Conservation (phyloP, 257 asterid species). For the Thymus mandschuricus region DNA sequence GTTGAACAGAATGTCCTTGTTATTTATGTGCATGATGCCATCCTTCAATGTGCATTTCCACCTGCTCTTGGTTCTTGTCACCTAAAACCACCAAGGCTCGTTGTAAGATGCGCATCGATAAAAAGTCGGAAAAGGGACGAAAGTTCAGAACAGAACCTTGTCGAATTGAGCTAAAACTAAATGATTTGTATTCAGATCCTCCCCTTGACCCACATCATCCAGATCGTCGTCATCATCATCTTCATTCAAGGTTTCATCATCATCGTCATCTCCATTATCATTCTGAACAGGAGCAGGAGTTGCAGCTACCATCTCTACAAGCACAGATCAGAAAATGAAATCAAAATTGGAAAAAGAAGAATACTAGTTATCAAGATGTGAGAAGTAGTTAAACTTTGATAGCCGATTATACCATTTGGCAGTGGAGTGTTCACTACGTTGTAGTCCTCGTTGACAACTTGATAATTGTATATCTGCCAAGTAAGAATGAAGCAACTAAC, state of each 20-base stretch:
- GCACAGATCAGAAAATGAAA: conserved; percentile 26
- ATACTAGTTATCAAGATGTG: not conserved
- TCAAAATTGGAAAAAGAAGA: conserved; percentile 18
- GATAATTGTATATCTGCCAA: conserved; percentile 80
- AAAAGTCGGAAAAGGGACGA: not conserved
- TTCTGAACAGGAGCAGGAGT: conserved; percentile 89
- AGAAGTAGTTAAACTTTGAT: conserved; percentile 17
- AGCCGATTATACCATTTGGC: conserved; percentile 60
- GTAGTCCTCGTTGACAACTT: conserved; percentile 92
- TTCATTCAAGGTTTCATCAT: conserved; percentile 93
- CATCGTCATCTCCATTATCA: conserved; percentile 75
- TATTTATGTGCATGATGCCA: conserved; percentile 96
- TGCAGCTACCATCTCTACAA: conserved; percentile 76
- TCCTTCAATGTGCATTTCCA: conserved; percentile 96
- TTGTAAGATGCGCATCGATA: not conserved
- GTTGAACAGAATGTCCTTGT: conserved; percentile 86
- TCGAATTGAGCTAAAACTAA: conserved; percentile 95
- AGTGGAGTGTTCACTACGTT: conserved; percentile 85
- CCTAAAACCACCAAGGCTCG: conserved; percentile 45
- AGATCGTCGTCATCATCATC: conserved; percentile 91
- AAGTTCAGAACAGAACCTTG: conserved; percentile 50
- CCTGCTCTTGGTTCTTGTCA: conserved; percentile 96
- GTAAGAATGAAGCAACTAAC: conserved; percentile 33
- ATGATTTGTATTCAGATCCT: conserved; percentile 79
- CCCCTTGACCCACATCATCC: conserved; percentile 88